A percentile compares a stretch with the other conserved stretches of the same genome.
These are phyloP conservation scores for Mucor indicus DNA, from an alignment of 371 early-diverging fungal genomes.

Conservation along the genomic window DNA sequence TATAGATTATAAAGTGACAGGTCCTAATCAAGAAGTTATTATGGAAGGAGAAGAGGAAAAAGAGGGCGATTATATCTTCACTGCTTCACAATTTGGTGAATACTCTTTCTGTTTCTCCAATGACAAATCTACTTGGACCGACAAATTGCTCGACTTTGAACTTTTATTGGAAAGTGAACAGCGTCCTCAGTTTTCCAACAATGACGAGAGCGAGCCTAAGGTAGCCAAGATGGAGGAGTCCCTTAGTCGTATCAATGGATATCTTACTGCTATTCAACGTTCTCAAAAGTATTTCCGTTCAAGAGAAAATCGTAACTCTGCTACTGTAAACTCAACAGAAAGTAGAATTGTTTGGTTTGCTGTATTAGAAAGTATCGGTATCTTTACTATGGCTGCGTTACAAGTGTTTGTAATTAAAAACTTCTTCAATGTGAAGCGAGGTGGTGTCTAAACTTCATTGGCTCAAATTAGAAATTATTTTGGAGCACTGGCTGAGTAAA, in stretches of 20 bases:
- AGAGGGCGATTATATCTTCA: slow-evolving; percentile 89
- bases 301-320: slow-evolving; percentile 83
- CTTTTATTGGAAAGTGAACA: slow-evolving; percentile 81
- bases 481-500: too few relatives aligned
- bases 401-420: slow-evolving; percentile 84
- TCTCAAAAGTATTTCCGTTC: slow-evolving; percentile 83
- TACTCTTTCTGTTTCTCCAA: slow-evolving; percentile 93
- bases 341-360: slow-evolving; percentile 86
- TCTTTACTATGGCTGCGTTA: slow-evolving; percentile 73
- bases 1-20: slow-evolving; percentile 80
- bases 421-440: slow-evolving; percentile 69
- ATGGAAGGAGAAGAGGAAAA: slow-evolving; percentile 77
- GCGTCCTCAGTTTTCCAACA: slow-evolving; percentile 21
- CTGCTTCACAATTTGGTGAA: slow-evolving; percentile 79
- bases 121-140: slow-evolving; percentile 81
- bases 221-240: slow-evolving; percentile 73
- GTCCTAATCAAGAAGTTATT: slow-evolving; percentile 60
- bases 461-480: too few relatives aligned
- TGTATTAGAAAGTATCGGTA: slow-evolving; percentile 64
- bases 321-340: slow-evolving; percentile 81
- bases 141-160: slow-evolving; percentile 90
- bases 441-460: slow-evolving; percentile 40
- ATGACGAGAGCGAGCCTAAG: slow-evolving; percentile 39
- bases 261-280: slow-evolving; percentile 60
- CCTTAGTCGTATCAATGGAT: slow-evolving; percentile 49